Conservation (phyloP, 2,329 filamentous ascomycete species). For the Ramularia endophylla region DNA sequence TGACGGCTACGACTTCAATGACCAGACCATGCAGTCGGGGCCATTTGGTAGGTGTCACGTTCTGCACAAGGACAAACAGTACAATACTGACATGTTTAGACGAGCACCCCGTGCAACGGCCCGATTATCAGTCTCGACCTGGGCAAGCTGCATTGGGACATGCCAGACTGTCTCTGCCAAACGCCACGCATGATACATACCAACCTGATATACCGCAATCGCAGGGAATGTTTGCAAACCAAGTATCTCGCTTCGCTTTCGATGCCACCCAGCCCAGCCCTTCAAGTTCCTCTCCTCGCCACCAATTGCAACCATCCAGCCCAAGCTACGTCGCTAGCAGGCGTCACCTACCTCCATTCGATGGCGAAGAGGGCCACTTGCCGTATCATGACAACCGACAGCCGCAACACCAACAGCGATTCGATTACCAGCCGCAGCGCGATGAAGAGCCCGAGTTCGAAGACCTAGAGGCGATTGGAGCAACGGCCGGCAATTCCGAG, state of each 20-base stretch:
- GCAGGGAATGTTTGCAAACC: background rate
- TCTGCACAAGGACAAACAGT: background rate
- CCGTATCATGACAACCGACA: background rate
- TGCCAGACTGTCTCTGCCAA: slow-evolving; percentile 34
- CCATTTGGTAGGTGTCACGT: slow-evolving; percentile 41
- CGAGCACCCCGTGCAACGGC: slow-evolving; percentile 28
- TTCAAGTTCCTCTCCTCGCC: slow-evolving; percentile 28
- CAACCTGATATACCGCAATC: background rate
- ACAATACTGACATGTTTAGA: slow-evolving; percentile 27
- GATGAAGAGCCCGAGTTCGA: background rate
- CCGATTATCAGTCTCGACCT: slow-evolving; percentile 29
- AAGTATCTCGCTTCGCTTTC: slow-evolving; percentile 4
- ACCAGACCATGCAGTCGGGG: slow-evolving; percentile 33
- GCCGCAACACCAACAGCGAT: background rate
- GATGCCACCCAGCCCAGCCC: slow-evolving; percentile 1
- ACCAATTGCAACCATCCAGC: slow-evolving; percentile 32
- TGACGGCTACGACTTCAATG: slow-evolving; percentile 5
- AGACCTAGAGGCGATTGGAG: too few species aligned
- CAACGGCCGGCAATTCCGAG: too few species aligned
- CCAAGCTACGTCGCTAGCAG: slow-evolving; percentile 35
- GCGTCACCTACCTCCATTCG: slow-evolving; percentile 8
- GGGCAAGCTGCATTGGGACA: slow-evolving; percentile 31
- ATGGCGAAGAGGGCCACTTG: slow-evolving; percentile 18
- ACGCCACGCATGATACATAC: slow-evolving; percentile 1
- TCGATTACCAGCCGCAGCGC: background rate